Evolutionary conservation across 2,329 filamentous ascomycete genomes (phyloP), one percentile per base, ranked within the genome.

Genomic region (Dryadomyces sulphureus): DNA sequence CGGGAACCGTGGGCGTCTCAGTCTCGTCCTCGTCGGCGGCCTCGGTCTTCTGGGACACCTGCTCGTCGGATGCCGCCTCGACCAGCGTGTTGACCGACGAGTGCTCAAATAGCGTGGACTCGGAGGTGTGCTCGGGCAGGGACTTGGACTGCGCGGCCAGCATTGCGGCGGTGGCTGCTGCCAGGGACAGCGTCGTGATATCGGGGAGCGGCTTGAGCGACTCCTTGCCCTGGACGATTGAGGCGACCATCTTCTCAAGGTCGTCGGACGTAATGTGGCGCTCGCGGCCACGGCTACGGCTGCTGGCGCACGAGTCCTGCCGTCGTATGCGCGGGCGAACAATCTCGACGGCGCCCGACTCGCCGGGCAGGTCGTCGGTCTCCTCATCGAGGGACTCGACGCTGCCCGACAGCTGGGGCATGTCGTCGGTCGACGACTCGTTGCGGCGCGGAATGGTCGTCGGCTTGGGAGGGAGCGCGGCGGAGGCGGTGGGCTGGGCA

Each of bases 211-310:
- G 76, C 52, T 63, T 64, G 53, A 90, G 69, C 40, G 73, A 73
- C 62, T 79, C 79, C 64, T 85, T 87, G 63, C 92, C 83, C 62
- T 93, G 85, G 59, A 95, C 92, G 47, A 95, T 95, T 35, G 82
- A 87, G 47, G 84, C 78, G 38, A 95, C 86, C 76, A 96, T 93
- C 67, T 93, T 93, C 64, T 94, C 87, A 25, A 96, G 73, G 56
- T 92, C 85, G 57, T 86, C 76, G 7, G 90, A 87, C n/a, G 88
- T 93, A 54, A 95, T 90, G 65, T 94, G 89, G 57, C 85, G 83
- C 60, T 92, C 84, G 47, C 72, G 78, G 53, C 80, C 81, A 52
- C 83, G 77, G 59, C 81, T 84, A 49, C 84, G 75, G 61, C 75
- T 81, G 59, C 75, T 73, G 25, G 75, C 75, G 56, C 72, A 79